A percentile compares a stretch with the other conserved stretches of the same genome.
phyloP scores from a whole-genome alignment of 148 eudicot genomes.

The Camellia lanceoleosa region DNA sequence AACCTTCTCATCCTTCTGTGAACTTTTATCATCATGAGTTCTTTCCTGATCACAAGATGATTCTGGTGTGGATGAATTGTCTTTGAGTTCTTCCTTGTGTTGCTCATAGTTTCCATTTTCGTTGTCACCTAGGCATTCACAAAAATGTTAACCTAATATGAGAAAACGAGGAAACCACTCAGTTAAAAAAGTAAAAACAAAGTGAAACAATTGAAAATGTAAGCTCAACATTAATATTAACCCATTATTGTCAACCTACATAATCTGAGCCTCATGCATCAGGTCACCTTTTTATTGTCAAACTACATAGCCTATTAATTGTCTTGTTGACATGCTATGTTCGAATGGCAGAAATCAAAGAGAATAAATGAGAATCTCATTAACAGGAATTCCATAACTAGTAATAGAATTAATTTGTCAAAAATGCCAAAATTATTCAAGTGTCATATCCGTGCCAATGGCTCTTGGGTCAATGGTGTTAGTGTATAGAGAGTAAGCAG shows the following conservation, averaged over 20 bases:
- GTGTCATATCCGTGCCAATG: too few species aligned
- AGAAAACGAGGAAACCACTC: not conserved
- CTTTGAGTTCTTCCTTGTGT: slow-evolving; percentile 14
- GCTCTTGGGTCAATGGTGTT: not conserved
- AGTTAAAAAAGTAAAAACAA: not conserved
- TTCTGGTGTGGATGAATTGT: slow-evolving; percentile 26
- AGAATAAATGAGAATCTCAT: too few species aligned
- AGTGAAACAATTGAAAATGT: slow-evolving; percentile 7
- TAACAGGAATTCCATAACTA: too few species aligned
- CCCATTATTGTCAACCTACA: not conserved
- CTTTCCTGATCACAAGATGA: slow-evolving; percentile 28
- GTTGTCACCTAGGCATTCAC: slow-evolving; percentile 26
- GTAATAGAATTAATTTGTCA: too few species aligned
- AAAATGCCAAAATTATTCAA: too few species aligned
- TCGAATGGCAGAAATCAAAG: too few species aligned
- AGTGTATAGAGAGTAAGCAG: not conserved
- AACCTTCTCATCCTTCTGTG: slow-evolving; percentile 61
- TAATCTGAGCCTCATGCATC: not conserved
- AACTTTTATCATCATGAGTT: slow-evolving; percentile 25
- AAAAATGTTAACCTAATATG: not conserved
- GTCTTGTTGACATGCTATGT: not conserved
- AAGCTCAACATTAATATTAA: not conserved
- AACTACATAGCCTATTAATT: slow-evolving; percentile 8
- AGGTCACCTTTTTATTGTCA: not conserved
- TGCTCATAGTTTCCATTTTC: slow-evolving; percentile 28